Evolutionary conservation across 2,329 filamentous ascomycete genomes (phyloP).

Genomic region (Dichotomopilus funicola): DNA sequence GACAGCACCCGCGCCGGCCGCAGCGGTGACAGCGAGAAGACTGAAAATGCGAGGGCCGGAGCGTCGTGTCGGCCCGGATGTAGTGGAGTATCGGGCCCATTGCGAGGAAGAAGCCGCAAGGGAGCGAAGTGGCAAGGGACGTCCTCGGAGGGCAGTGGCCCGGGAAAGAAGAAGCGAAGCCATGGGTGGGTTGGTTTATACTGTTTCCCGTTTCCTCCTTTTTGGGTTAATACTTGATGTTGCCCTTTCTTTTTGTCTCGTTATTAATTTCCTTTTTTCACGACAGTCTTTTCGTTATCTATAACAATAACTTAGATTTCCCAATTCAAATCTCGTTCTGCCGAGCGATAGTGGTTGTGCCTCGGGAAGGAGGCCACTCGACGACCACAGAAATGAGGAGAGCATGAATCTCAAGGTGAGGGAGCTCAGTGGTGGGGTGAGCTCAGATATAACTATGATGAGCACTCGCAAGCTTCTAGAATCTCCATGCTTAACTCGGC

Average conservation of each 20-base stretch:
- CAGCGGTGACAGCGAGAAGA: constrained; percentile 15
- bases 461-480: too few relatives aligned
- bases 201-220: background rate
- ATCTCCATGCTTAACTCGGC: too few relatives aligned
- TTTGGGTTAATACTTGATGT: background rate
- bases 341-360: too few relatives aligned
- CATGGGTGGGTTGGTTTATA: constrained; percentile 8
- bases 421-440: too few relatives aligned
- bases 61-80: background rate
- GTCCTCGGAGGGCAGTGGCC: constrained; percentile 12
- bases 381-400: too few relatives aligned
- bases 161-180: constrained; percentile 14
- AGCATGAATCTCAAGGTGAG: too few relatives aligned
- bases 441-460: too few relatives aligned
- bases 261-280: too few relatives aligned
- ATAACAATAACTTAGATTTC: too few relatives aligned
- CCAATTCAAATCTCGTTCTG: too few relatives aligned
- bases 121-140: constrained; percentile 3
- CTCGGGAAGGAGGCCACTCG: too few relatives aligned
- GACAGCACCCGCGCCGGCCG: constrained; percentile 18
- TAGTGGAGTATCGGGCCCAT: constrained; percentile 18
- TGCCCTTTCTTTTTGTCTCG: background rate
- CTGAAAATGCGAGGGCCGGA: constrained; percentile 5
- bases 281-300: too few relatives aligned
- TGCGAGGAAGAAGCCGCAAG: constrained; percentile 2